Evolutionary conservation across 345 rosid species (phyloP).

Genomic region (Erysimum cheiranthoides): DNA sequence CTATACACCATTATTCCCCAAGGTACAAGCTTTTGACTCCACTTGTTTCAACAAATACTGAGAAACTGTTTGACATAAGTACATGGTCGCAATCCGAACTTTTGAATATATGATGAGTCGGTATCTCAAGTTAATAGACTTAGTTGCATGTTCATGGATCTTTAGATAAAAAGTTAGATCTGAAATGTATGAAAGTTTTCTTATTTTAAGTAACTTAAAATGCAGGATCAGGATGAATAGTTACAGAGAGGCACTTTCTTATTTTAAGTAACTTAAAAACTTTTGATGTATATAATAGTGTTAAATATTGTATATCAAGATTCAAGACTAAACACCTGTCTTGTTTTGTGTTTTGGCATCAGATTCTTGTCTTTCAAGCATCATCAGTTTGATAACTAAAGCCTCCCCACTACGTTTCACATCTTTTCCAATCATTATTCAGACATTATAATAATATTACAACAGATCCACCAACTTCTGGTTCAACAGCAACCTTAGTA

Average conservation of each 20-base stretch:
- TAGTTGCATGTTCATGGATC: not conserved
- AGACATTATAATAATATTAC: not conserved
- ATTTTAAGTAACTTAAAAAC: not conserved
- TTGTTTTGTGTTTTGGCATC: slow-evolving; percentile 15
- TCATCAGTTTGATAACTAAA: slow-evolving; percentile 14
- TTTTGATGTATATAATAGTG: slow-evolving; percentile 6
- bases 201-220: not conserved
- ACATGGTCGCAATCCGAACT: not conserved
- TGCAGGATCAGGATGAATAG: slow-evolving; percentile 7
- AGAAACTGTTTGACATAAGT: not conserved
- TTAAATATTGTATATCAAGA: slow-evolving; percentile 10
- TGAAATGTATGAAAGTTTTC: not conserved
- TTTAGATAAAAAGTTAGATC: not conserved
- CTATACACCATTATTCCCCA: slow-evolving; percentile 1
- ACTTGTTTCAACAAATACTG: not conserved
- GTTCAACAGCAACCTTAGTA: slow-evolving; percentile 34
- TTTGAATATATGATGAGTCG: not conserved
- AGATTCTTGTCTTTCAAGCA: slow-evolving; percentile 29
- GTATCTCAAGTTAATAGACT: not conserved
- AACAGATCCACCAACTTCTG: slow-evolving; percentile 24
- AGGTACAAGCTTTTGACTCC: slow-evolving; percentile 16
- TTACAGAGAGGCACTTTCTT: not conserved
- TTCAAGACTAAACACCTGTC: slow-evolving; percentile 11
- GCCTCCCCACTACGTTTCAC: slow-evolving; percentile 33
- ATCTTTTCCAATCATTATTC: slow-evolving; percentile 7